phyloP scores from a whole-genome alignment of 352 stramenopile genomes.

The Thraustochytrium sp. region DNA sequence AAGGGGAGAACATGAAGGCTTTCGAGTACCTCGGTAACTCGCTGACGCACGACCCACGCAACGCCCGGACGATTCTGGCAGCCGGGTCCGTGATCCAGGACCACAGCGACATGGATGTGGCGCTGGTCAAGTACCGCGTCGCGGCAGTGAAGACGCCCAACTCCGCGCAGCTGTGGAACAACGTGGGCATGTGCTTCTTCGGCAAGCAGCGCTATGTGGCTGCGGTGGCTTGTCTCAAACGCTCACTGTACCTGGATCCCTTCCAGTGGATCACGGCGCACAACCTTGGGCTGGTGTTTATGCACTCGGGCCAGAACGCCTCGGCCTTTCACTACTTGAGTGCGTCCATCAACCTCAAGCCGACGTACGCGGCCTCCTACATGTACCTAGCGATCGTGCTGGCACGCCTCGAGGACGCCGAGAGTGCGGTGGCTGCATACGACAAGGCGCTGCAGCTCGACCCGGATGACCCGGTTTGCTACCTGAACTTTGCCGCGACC shows the following conservation, averaged over 20 bases:
- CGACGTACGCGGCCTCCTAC: constrained; percentile 77
- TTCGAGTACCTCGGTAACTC: constrained; percentile 89
- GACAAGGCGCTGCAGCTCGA: constrained; percentile 80
- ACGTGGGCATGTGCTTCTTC: constrained; percentile 91
- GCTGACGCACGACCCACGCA: constrained; percentile 78
- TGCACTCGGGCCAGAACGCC: constrained; percentile 82
- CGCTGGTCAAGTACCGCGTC: constrained; percentile 86
- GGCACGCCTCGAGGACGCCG: constrained; percentile 77
- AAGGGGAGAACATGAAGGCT: constrained; percentile 78
- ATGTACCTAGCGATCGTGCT: constrained; percentile 86
- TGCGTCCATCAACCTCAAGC: constrained; percentile 74
- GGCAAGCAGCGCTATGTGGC: constrained; percentile 72
- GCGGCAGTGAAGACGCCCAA: constrained; percentile 78
- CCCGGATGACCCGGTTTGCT: constrained; percentile 37
- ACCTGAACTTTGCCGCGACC: constrained; percentile 51
- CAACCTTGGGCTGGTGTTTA: constrained; percentile 85
- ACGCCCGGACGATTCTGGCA: constrained; percentile 79
- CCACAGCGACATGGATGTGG: constrained; percentile 84
- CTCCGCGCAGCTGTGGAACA: constrained; percentile 87
- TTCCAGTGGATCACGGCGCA: constrained; percentile 91
- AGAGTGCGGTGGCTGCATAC: constrained; percentile 81
- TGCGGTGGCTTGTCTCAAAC: constrained; percentile 80
- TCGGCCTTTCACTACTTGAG: constrained; percentile 87
- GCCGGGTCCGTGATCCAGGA: constrained; percentile 86
- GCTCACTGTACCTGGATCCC: constrained; percentile 79